Percentiles rank a stretch among this genome's conserved stretches.
These are phyloP conservation scores for Axilococcus clingmanii DNA, from an alignment of 139 green algal species.

Conservation along the genomic window DNA sequence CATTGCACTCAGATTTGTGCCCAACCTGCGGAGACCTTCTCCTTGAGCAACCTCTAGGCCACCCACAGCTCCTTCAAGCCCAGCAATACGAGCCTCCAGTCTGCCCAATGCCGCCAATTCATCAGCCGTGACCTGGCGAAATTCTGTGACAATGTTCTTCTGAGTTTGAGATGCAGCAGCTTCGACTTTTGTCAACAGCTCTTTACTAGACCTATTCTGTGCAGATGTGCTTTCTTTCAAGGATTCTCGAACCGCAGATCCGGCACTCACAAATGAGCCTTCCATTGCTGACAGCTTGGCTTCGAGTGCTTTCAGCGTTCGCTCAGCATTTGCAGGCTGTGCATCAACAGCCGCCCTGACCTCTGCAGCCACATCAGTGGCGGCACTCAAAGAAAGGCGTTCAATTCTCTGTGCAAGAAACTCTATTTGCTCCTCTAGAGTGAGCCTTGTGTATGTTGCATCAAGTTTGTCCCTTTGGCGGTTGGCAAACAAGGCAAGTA, in stretches of 20 bases:
- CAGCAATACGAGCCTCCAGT: conserved; percentile 18
- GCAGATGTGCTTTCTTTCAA: conserved; percentile 2
- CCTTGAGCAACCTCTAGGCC: conserved; percentile 18
- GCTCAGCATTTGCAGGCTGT: conserved; percentile 1
- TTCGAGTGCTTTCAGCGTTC: conserved; percentile 17
- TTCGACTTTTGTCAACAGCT: conserved; percentile 3
- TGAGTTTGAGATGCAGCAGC: neutral
- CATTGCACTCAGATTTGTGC: conserved; percentile 4
- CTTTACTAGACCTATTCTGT: conserved; percentile 6
- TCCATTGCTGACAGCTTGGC: conserved; percentile 35
- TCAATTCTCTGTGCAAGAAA: neutral
- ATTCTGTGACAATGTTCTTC: neutral
- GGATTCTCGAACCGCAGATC: conserved; percentile 4
- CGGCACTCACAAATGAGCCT: conserved; percentile 13
- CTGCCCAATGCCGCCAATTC: conserved; percentile 12
- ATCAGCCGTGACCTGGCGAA: neutral
- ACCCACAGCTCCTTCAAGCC: conserved; percentile 17
- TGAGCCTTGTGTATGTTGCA: neutral
- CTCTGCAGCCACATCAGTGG: conserved; percentile 15
- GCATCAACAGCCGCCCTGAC: conserved; percentile 8
- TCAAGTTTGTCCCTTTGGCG: conserved; percentile 17
- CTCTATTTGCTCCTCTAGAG: conserved; percentile 2
- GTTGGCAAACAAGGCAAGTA: conserved; percentile 34
- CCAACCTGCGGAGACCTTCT: conserved; percentile 3
- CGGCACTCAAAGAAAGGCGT: conserved; percentile 10